A percentile compares a stretch with the other conserved stretches of the same genome.
Evolutionary conservation across 2,329 filamentous ascomycete species (phyloP).

Genomic region (Massarina eburnea): DNA sequence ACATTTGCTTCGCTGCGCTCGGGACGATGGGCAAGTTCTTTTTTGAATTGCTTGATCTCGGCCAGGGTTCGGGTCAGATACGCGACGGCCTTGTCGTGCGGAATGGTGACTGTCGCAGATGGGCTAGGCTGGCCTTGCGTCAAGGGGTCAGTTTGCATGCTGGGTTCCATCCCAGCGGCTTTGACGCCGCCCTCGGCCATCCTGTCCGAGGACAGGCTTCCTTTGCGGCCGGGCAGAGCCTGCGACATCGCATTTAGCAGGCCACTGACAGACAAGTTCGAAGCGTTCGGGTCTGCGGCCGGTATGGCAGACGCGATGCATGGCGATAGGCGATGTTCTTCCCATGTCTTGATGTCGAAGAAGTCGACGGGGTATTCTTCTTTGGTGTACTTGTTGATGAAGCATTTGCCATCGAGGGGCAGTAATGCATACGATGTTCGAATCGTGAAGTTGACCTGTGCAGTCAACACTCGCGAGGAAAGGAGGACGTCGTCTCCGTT

Average conservation of each 20-base stretch:
- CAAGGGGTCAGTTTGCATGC: conserved; percentile 45
- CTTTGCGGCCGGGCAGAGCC: conserved; percentile 42
- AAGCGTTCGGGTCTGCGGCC: conserved; percentile 46
- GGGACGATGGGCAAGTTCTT: conserved; percentile 66
- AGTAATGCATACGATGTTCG: conserved; percentile 83
- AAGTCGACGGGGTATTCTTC: conserved; percentile 84
- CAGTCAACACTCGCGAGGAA: conserved; percentile 85
- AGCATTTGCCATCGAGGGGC: conserved; percentile 84
- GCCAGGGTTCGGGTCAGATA: conserved; percentile 78
- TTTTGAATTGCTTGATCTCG: conserved; percentile 73
- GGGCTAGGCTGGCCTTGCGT: conserved; percentile 28
- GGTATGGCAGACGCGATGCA: conserved; percentile 71
- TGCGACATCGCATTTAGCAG: conserved; percentile 52
- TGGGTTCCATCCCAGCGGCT: conserved; percentile 46
- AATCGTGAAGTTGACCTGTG: conserved; percentile 90
- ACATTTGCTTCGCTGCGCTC: conserved; percentile 64
- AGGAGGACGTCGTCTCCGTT: conserved; percentile 92
- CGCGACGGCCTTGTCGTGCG: conserved; percentile 56
- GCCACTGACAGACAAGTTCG: conserved; percentile 45
- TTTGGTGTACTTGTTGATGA: conserved; percentile 78
- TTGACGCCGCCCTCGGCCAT: conserved; percentile 31
- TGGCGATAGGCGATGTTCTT: conserved; percentile 74
- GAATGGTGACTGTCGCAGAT: conserved; percentile 53
- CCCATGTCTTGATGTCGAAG: conserved; percentile 78
- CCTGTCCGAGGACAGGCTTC: conserved; percentile 37